These are phyloP conservation scores for Mycena olivaceomarginata DNA, from an alignment of 768 basidiomycete species.

Conservation along the genomic window DNA sequence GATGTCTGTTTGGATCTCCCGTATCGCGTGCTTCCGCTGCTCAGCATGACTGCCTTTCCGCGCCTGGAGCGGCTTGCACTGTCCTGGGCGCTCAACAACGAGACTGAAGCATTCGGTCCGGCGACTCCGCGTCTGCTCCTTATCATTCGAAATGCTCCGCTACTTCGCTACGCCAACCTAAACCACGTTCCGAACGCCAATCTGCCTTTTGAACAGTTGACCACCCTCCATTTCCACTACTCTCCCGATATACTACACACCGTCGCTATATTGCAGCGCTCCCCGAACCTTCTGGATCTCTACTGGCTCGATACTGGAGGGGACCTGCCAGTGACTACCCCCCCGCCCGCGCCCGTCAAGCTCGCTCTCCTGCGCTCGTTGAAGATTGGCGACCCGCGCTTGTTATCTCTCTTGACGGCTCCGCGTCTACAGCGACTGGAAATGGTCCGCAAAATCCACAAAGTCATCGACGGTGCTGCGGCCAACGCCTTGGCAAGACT, in stretches of 20 bases:
- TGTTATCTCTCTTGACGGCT: neutral
- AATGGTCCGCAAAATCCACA: neutral
- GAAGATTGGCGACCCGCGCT: neutral
- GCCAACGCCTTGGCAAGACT: neutral
- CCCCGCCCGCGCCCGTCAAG: neutral
- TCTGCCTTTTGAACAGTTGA: neutral
- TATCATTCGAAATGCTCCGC: neutral
- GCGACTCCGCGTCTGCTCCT: neutral
- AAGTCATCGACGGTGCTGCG: neutral
- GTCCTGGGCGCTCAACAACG: neutral
- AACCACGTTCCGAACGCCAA: neutral
- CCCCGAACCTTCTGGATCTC: neutral
- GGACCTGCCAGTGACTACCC: neutral
- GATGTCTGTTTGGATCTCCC: too few relatives aligned
- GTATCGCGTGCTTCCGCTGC: too few relatives aligned
- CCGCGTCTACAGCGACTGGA: conserved; percentile 12
- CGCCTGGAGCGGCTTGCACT: neutral
- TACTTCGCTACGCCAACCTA: neutral
- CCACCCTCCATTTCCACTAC: neutral
- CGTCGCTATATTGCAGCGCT: neutral
- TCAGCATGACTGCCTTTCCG: neutral
- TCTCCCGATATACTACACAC: neutral
- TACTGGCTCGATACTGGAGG: neutral
- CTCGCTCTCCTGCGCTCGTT: conserved; percentile 2
- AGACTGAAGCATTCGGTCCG: neutral